A percentile compares a stretch with the other conserved stretches of the same genome.
Evolutionary conservation across 2,329 filamentous ascomycete species (phyloP).

Genomic region (Diaporthe nobilis): DNA sequence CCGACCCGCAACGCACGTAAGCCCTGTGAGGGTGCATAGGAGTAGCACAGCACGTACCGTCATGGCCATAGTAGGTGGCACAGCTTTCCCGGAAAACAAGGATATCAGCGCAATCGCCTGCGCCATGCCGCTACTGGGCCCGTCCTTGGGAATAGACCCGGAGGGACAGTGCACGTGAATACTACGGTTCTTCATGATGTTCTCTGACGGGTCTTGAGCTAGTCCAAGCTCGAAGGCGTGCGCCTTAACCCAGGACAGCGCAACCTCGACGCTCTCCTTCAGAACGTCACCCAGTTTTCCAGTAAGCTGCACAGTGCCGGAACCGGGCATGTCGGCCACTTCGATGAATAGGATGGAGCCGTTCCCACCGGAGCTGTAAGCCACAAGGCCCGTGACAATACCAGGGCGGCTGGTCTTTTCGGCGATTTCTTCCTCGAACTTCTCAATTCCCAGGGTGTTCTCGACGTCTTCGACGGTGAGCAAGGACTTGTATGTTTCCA

Average conservation of each 20-base stretch:
- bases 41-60: conserved; percentile 69
- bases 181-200: conserved; percentile 95
- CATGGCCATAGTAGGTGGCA: conserved; percentile 96
- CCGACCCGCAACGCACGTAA: conserved; percentile 45
- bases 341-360: conserved; percentile 99
- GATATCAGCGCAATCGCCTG: conserved; percentile 95
- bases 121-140: conserved; percentile 87
- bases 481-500: conserved; percentile 79
- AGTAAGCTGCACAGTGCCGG: conserved; percentile 92
- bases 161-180: conserved; percentile 97
- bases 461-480: conserved; percentile 88
- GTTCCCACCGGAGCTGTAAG: conserved; percentile 92
- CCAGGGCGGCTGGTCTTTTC: conserved; percentile 88
- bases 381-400: conserved; percentile 95
- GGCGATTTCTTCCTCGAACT: conserved; percentile 95
- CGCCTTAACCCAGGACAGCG: conserved; percentile 95
- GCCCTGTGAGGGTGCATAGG: conserved; percentile 17
- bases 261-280: conserved; percentile 97
- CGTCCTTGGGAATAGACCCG: conserved; percentile 95
- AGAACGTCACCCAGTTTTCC: conserved; percentile 97
- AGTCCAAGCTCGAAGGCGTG: conserved; percentile 93
- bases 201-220: conserved; percentile 82
- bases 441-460: conserved; percentile 90
- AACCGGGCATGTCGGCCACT: conserved; percentile 96
- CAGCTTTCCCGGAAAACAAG: conserved; percentile 86